Conservation (phyloP, 192 early-diverging fungal species). For the Glomus cerebriforme region DNA sequence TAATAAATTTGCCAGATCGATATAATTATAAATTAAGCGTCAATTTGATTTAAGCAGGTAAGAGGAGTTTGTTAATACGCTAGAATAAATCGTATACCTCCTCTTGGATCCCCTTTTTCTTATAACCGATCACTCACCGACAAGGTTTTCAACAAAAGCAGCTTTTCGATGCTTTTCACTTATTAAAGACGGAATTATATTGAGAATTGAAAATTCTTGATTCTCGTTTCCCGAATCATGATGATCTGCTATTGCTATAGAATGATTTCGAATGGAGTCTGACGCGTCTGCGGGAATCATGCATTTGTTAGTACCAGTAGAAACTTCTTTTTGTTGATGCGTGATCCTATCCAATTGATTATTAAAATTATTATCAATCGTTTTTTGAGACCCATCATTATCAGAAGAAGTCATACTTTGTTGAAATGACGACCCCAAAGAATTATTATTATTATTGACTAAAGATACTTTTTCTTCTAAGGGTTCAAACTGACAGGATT, state of each 20-base stretch:
- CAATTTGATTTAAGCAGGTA: not conserved
- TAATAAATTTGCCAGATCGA: not conserved
- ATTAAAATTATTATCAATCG: not conserved
- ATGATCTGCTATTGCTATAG: not conserved
- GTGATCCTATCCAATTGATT: not conserved
- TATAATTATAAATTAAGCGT: not conserved
- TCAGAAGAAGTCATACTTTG: not conserved
- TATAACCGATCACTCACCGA: conserved; percentile 16
- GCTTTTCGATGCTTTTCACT: conserved; percentile 29
- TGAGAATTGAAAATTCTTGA: conserved; percentile 17
- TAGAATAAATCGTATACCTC: not conserved
- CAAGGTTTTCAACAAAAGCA: conserved; percentile 27
- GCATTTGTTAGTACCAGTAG: not conserved
- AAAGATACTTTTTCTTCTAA: not conserved
- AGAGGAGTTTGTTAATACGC: not conserved
- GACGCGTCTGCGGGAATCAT: not conserved
- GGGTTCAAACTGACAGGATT: not conserved
- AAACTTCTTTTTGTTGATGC: not conserved
- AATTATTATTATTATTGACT: not conserved
- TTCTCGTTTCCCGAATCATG: conserved; percentile 10
- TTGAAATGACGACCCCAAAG: not conserved
- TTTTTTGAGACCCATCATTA: not conserved
- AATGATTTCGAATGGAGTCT: not conserved
- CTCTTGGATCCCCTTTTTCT: not conserved
- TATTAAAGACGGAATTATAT: conserved; percentile 28